phyloP scores from a whole-genome alignment of 345 rosid genomes.

The Eucalyptus erythrocorys region DNA sequence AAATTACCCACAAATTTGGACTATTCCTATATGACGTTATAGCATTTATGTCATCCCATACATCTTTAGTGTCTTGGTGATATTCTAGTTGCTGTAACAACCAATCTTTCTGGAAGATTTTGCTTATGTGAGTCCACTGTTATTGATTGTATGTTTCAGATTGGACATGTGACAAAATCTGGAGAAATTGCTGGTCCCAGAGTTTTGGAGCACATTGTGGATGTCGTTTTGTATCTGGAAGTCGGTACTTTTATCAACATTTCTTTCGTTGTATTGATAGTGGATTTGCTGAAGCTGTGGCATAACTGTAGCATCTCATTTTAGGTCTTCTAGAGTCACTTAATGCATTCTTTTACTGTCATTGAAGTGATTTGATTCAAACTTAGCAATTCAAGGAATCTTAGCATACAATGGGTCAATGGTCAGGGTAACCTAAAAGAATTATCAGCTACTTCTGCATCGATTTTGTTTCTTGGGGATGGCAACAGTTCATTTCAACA shows the following conservation, averaged over 20 bases:
- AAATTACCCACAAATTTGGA: neutral
- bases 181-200: conserved; percentile 99
- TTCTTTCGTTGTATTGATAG: neutral
- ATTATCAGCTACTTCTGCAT: neutral
- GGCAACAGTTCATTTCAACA: neutral
- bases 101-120: neutral
- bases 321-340: neutral
- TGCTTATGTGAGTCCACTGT: neutral
- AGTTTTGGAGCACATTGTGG: conserved; percentile 96
- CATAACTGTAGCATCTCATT: neutral
- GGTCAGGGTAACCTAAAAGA: neutral
- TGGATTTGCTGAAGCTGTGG: neutral
- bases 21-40: neutral
- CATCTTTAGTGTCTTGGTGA: neutral
- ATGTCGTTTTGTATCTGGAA: conserved; percentile 90
- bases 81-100: neutral
- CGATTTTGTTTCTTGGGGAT: neutral
- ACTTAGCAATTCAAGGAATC: neutral
- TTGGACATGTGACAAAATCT: conserved; percentile 84
- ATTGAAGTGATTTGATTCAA: neutral
- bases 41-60: neutral
- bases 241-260: conserved; percentile 32
- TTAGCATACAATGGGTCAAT: neutral
- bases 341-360: neutral
- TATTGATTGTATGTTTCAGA: conserved; percentile 24